These are phyloP conservation scores for Tricholoma flavovirens DNA, from an alignment of 768 basidiomycete genomes.

Conservation along the genomic window DNA sequence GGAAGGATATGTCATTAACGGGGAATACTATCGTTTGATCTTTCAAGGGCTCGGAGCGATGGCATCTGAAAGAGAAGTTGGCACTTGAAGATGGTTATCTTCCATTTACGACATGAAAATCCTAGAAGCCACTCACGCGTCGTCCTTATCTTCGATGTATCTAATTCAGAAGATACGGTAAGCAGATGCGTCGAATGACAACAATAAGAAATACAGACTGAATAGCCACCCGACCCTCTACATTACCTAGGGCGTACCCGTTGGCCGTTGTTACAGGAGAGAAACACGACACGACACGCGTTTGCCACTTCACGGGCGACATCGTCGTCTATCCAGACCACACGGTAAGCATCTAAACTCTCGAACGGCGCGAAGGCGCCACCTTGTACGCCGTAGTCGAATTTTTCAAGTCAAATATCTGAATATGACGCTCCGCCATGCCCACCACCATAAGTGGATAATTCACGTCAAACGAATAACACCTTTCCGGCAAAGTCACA, in stretches of 20 bases:
- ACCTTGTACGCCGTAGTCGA: conserved; percentile 79
- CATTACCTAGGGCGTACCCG: conserved; percentile 80
- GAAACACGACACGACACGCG: conserved; percentile 80
- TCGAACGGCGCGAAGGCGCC: background rate
- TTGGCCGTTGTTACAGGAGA: conserved; percentile 52
- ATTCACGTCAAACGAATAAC: conserved; percentile 80
- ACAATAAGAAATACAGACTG: conserved; percentile 54
- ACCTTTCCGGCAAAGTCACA: conserved; percentile 80
- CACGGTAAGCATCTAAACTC: background rate
- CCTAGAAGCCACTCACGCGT: conserved; percentile 36
- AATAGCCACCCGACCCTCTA: conserved; percentile 90
- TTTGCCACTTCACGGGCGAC: conserved; percentile 93
- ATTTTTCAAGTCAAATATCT: conserved; percentile 81
- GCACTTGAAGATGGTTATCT: conserved; percentile 31
- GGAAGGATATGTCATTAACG: conserved; percentile 84
- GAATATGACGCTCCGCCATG: conserved; percentile 88
- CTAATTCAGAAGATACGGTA: conserved; percentile 28
- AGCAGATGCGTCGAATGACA: background rate
- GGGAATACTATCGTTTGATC: conserved; percentile 70
- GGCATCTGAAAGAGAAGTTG: conserved; percentile 88
- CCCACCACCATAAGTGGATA: conserved; percentile 86
- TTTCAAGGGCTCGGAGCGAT: conserved; percentile 57
- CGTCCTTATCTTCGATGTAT: conserved; percentile 83
- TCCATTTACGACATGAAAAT: background rate
- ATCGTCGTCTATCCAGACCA: conserved; percentile 52